phyloP scores from a whole-genome alignment of 2,329 filamentous ascomycete genomes.

The Aspergillus chevalieri region DNA sequence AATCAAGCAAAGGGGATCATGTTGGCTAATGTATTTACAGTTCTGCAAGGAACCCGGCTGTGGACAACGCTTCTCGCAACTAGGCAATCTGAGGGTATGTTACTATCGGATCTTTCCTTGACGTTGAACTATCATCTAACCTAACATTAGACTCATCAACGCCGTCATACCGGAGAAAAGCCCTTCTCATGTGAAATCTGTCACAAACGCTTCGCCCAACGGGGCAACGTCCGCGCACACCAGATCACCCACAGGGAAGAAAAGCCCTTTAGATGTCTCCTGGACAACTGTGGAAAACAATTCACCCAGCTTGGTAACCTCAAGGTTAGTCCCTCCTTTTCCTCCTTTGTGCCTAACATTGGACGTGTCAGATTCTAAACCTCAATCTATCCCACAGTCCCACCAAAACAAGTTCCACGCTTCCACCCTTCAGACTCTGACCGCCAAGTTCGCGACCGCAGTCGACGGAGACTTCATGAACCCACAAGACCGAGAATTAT shows the following conservation, averaged over 20 bases:
- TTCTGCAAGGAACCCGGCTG: slow-evolving; percentile 67
- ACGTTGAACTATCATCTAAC: not conserved
- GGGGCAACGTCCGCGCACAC: slow-evolving; percentile 79
- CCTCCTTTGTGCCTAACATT: not conserved
- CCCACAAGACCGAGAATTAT: slow-evolving; percentile 67
- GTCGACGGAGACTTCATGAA: slow-evolving; percentile 58
- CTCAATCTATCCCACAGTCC: slow-evolving; percentile 45
- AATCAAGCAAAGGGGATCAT: not conserved
- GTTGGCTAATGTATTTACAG: slow-evolving; percentile 19
- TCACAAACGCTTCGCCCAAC: slow-evolving; percentile 75
- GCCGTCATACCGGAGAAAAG: slow-evolving; percentile 79
- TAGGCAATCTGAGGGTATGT: slow-evolving; percentile 77
- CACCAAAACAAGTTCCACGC: slow-evolving; percentile 94
- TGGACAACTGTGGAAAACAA: slow-evolving; percentile 78
- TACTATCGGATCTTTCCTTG: not conserved
- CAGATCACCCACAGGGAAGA: slow-evolving; percentile 69
- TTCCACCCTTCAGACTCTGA: slow-evolving; percentile 63
- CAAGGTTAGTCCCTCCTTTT: slow-evolving; percentile 50
- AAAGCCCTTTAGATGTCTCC: slow-evolving; percentile 73
- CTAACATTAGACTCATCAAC: slow-evolving; percentile 64
- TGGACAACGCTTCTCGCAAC: slow-evolving; percentile 75
- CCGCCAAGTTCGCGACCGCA: slow-evolving; percentile 61
- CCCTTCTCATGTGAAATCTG: slow-evolving; percentile 76
- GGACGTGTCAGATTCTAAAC: slow-evolving; percentile 2
- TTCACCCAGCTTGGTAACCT: slow-evolving; percentile 90